phyloP scores from a whole-genome alignment of 805 yeast genomes.

The Geotrichum ghanense region DNA sequence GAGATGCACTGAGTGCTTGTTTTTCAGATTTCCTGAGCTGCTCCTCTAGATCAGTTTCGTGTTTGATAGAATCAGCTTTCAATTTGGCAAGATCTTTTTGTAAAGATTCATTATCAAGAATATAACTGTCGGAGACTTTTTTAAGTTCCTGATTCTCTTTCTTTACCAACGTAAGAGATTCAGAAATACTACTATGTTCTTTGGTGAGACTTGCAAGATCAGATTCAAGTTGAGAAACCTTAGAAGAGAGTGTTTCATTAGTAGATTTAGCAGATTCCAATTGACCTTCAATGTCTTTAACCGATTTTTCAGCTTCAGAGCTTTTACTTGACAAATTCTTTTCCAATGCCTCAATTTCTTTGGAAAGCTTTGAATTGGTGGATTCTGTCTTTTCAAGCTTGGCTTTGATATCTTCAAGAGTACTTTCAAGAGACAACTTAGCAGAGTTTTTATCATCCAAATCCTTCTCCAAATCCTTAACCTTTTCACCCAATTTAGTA shows the following conservation, averaged over 20 bases:
- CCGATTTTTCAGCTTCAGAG: neutral
- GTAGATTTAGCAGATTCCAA: neutral
- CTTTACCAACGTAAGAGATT: neutral
- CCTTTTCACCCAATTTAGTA: neutral
- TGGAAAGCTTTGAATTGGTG: conserved; percentile 2
- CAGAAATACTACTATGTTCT: neutral
- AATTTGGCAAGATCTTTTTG: neutral
- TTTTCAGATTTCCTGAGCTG: neutral
- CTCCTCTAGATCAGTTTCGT: neutral
- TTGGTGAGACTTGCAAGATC: neutral
- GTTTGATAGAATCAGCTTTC: neutral
- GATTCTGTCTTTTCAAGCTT: conserved; percentile 7
- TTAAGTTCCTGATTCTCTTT: neutral
- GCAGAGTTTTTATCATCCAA: no score
- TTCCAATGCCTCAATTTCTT: conserved; percentile 3
- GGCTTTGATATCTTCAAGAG: conserved; percentile 6
- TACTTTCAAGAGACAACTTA: no score
- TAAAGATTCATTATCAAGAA: neutral
- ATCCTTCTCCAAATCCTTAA: conserved; percentile 5
- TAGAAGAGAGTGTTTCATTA: neutral
- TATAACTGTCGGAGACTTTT: neutral
- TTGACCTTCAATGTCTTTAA: neutral
- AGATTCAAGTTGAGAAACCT: neutral
- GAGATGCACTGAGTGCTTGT: neutral
- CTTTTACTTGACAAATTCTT: neutral